Conservation (phyloP, 495 filamentous ascomycete genomes). For the Copromyces sp. region DNA sequence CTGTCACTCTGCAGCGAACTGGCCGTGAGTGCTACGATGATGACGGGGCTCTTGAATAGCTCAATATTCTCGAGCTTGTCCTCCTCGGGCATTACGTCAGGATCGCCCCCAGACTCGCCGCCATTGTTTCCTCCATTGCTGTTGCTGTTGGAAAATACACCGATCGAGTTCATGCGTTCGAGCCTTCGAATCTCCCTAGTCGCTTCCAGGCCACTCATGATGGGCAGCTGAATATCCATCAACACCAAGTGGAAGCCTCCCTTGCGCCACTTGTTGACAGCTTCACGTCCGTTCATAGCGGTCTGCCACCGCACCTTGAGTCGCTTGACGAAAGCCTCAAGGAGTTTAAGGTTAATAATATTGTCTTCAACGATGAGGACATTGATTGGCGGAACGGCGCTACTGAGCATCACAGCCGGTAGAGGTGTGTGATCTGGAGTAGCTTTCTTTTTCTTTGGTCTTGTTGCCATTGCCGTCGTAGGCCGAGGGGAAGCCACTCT, state of each 20-base stretch:
- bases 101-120: conserved; percentile 18
- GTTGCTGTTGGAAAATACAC: conserved; percentile 54
- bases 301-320: conserved; percentile 97
- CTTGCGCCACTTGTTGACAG: conserved; percentile 80
- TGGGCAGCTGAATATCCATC: conserved; percentile 97
- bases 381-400: conserved; percentile 89
- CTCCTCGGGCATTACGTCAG: conserved; percentile 34
- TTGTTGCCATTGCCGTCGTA: conserved; percentile 16
- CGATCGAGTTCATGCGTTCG: conserved; percentile 82
- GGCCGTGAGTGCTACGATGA: conserved; percentile 94
- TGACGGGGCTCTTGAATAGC: conserved; percentile 90
- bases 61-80: conserved; percentile 62
- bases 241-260: conserved; percentile 96
- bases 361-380: conserved; percentile 98
- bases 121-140: conserved; percentile 17
- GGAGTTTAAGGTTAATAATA: conserved; percentile 84
- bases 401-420: conserved; percentile 62
- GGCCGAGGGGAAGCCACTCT: conserved; percentile 50
- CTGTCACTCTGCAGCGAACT: conserved; percentile 87
- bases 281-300: conserved; percentile 86
- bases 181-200: conserved; percentile 90
- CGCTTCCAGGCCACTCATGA: conserved; percentile 96
- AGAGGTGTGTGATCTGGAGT: conserved; percentile 37
- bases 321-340: conserved; percentile 94
- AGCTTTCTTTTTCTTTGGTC: conserved; percentile 45